Conservation (phyloP, 257 asterid genomes). For the Nicotiana paniculata region DNA sequence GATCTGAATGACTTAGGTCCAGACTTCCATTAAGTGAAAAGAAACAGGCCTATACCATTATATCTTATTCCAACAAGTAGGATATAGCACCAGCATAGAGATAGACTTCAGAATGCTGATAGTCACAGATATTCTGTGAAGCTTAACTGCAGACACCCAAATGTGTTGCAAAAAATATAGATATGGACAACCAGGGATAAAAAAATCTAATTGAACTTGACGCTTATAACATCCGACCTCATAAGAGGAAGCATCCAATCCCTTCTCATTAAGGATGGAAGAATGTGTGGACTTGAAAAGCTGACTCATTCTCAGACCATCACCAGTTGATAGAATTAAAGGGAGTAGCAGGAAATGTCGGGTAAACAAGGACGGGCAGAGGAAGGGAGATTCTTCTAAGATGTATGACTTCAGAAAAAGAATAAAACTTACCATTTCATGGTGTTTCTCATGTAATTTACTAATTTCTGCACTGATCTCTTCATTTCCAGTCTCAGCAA, state of each 20-base stretch:
- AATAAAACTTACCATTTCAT: slow-evolving; percentile 51
- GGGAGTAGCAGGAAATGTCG: background rate
- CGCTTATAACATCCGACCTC: background rate
- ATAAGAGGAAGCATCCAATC: background rate
- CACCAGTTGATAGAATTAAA: background rate
- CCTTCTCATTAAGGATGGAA: background rate
- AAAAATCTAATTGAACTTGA: background rate
- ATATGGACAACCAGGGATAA: background rate
- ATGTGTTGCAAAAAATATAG: background rate
- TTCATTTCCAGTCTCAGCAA: slow-evolving; percentile 54
- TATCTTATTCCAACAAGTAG: background rate
- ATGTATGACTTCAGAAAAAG: slow-evolving; percentile 10
- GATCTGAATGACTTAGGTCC: background rate
- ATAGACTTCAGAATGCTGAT: background rate
- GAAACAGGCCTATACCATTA: background rate
- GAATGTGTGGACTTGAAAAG: background rate
- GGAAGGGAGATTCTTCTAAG: background rate
- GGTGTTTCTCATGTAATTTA: slow-evolving; percentile 52
- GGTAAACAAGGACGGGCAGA: background rate
- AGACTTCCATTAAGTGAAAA: background rate
- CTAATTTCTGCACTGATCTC: slow-evolving; percentile 50
- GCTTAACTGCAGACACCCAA: background rate
- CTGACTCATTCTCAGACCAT: background rate
- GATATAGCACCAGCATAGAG: background rate
- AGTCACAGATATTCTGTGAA: background rate